Percentiles rank a stretch among this genome's conserved stretches.
Conservation (phyloP, 1,284 basidiomycete genomes). For the Cystobasidiaceae sp. region DNA sequence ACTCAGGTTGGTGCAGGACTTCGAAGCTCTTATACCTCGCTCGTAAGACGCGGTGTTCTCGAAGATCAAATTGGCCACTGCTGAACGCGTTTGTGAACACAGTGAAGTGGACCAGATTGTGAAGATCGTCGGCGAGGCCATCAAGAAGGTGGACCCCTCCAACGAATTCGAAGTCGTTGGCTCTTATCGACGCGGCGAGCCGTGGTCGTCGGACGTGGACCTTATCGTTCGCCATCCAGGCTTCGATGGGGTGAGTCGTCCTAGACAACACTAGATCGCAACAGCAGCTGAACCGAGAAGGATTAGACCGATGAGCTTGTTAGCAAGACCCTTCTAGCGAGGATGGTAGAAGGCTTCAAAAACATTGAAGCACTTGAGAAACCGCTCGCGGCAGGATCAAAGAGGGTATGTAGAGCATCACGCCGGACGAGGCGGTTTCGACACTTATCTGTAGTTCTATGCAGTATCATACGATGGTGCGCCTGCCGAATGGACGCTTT, state of each 20-base stretch:
- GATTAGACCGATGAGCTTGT: conserved; percentile 30
- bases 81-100: not conserved
- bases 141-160: conserved; percentile 23
- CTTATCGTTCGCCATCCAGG: conserved; percentile 33
- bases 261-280: too few species aligned
- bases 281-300: too few species aligned
- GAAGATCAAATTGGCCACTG: not conserved
- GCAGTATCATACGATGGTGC: conserved; percentile 33
- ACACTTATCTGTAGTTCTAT: not conserved
- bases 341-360: conserved; percentile 28
- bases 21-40: conserved; percentile 38
- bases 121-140: conserved; percentile 10
- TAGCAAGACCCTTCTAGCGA: conserved; percentile 25
- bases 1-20: conserved; percentile 28
- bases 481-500: conserved; percentile 21
- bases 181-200: conserved; percentile 35
- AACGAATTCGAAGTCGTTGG: conserved; percentile 38
- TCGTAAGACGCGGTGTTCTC: not conserved
- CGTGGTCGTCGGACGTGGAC: conserved; percentile 22
- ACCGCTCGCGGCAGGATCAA: conserved; percentile 28
- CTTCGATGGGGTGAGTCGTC: conserved; percentile 31
- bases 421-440: not conserved
- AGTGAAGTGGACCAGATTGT: conserved; percentile 36
- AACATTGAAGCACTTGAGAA: conserved; percentile 23
- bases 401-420: conserved; percentile 33